Conservation (phyloP, 129 eudicot genomes). For the Chrysanthemum seticuspe region DNA sequence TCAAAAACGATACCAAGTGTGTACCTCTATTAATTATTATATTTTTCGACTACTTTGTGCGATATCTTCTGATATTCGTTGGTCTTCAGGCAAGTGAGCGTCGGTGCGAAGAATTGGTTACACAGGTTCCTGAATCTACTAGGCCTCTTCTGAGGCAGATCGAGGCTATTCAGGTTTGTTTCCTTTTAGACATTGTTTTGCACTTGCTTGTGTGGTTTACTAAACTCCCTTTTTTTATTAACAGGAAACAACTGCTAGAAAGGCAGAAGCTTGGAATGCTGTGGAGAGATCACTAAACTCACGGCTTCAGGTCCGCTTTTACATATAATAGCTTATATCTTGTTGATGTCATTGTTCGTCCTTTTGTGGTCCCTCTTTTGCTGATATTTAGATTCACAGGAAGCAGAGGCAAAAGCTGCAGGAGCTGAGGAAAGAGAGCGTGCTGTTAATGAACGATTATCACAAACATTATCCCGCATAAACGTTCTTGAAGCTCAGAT, state of each 20-base stretch:
- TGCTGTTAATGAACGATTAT: constrained; percentile 77
- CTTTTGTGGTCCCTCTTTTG: constrained; percentile 1
- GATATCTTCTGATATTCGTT: neutral
- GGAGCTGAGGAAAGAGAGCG: constrained; percentile 93
- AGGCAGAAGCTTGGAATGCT: constrained; percentile 93
- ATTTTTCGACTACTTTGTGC: neutral
- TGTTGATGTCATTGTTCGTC: neutral
- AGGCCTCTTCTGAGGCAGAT: constrained; percentile 95
- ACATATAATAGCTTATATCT: constrained; percentile 4
- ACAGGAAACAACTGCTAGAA: constrained; percentile 87
- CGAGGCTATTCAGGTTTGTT: constrained; percentile 91
- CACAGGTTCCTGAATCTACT: constrained; percentile 98
- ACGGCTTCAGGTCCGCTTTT: constrained; percentile 72
- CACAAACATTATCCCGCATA: constrained; percentile 90
- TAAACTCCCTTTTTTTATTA: neutral
- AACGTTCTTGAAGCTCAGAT: constrained; percentile 99
- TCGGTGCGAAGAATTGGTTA: constrained; percentile 89
- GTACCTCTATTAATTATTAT: constrained; percentile 1
- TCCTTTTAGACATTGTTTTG: constrained; percentile 1
- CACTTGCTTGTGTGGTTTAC: neutral
- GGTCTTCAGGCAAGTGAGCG: constrained; percentile 85
- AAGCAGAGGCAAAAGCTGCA: constrained; percentile 95
- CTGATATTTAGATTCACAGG: constrained; percentile 46
- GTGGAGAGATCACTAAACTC: constrained; percentile 88
- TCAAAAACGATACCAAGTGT: constrained; percentile 93